Percentiles rank a stretch among this genome's conserved stretches.
These are phyloP conservation scores for Lentinus tigrinus DNA, from an alignment of 768 basidiomycete species.

Conservation along the genomic window DNA sequence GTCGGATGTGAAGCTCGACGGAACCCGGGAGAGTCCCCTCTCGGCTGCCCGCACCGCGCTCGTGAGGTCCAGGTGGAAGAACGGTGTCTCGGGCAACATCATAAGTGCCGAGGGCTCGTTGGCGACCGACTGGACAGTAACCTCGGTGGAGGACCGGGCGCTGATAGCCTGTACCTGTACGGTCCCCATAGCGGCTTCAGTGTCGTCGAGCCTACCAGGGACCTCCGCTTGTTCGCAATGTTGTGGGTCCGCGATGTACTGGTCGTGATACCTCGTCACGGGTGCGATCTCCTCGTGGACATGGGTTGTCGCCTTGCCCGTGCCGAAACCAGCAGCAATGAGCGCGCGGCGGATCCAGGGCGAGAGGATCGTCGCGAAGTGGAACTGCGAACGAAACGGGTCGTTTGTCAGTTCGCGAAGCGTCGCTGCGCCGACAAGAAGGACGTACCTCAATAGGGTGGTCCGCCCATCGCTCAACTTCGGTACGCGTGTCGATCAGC, in stretches of 20 bases:
- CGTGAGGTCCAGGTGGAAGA: slow-evolving; percentile 73
- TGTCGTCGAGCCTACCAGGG: slow-evolving; percentile 1
- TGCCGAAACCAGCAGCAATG: slow-evolving; percentile 86
- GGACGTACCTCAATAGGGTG: slow-evolving; percentile 51
- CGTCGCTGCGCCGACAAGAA: neutral
- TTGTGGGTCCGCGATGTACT: slow-evolving; percentile 34
- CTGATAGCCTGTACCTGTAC: neutral
- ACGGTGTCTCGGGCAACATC: slow-evolving; percentile 59
- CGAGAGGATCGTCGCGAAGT: slow-evolving; percentile 86
- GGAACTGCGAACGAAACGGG: slow-evolving; percentile 49
- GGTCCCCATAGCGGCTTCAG: neutral
- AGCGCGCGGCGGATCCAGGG: slow-evolving; percentile 91
- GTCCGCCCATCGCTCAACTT: slow-evolving; percentile 83
- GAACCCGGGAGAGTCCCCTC: slow-evolving; percentile 11
- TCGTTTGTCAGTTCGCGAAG: neutral
- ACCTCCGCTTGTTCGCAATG: slow-evolving; percentile 10
- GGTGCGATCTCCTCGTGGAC: slow-evolving; percentile 68
- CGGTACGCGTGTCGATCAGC: slow-evolving; percentile 80
- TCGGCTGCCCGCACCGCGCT: slow-evolving; percentile 32
- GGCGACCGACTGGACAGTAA: neutral
- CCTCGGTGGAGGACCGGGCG: slow-evolving; percentile 13
- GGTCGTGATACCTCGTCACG: slow-evolving; percentile 57
- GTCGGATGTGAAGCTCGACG: neutral
- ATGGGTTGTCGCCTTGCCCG: slow-evolving; percentile 43
- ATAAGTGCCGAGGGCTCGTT: slow-evolving; percentile 26